Evolutionary conservation across 352 stramenopile genomes (phyloP).

Genomic region (Pythium aphanidermatum): DNA sequence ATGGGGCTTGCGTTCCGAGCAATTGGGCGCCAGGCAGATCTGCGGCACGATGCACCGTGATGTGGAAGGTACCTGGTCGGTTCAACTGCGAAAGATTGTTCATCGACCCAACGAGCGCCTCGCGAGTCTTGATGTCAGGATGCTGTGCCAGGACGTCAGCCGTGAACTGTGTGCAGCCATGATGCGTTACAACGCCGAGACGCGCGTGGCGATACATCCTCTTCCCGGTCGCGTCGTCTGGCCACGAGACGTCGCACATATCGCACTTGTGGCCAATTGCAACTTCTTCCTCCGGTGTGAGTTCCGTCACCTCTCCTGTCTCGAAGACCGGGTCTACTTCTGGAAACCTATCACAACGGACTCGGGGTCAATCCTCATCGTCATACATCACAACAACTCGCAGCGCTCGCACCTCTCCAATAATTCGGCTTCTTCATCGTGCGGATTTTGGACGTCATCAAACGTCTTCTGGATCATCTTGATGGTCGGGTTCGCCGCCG

Average conservation of each 20-base stretch:
- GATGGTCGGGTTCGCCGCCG: conserved; percentile 51
- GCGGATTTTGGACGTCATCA: conserved; percentile 44
- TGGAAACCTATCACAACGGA: conserved; percentile 30
- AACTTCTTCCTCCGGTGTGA: conserved; percentile 20
- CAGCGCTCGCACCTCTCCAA: conserved; percentile 36
- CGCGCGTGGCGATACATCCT: conserved; percentile 53
- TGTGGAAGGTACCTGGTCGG: conserved; percentile 63
- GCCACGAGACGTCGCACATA: conserved; percentile 81
- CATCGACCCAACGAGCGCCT: conserved; percentile 34
- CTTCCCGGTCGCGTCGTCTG: conserved; percentile 41
- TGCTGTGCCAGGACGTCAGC: conserved; percentile 55
- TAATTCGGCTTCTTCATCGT: conserved; percentile 34
- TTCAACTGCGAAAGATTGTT: conserved; percentile 53
- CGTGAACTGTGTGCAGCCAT: conserved; percentile 72
- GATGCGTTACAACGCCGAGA: conserved; percentile 53
- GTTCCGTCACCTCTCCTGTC: conserved; percentile 45
- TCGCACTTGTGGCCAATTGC: conserved; percentile 42
- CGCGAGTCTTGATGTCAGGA: conserved; percentile 47
- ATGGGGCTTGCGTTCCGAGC: conserved; percentile 59
- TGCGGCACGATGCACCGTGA: conserved; percentile 68
- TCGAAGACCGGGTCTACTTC: conserved; percentile 75
- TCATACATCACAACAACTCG: no score
- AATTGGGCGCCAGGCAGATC: conserved; percentile 62
- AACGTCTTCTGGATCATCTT: conserved; percentile 71
- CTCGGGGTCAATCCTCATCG: no score